phyloP scores from a whole-genome alignment of 106 monocot species.

The Dendrobium huoshanense region DNA sequence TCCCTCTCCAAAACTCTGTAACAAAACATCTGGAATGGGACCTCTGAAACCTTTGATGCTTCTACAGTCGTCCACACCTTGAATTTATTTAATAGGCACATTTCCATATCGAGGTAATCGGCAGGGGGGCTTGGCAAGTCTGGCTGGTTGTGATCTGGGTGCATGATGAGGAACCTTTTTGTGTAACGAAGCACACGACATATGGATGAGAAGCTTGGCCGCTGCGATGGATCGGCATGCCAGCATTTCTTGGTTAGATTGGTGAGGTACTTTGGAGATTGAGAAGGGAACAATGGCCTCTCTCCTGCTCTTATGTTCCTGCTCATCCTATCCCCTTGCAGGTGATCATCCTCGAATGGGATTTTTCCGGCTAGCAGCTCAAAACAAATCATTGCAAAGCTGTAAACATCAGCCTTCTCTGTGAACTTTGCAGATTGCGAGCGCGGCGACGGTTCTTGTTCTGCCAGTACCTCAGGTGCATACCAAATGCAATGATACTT shows the following conservation, averaged over 20 bases:
- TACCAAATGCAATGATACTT: conserved; percentile 46
- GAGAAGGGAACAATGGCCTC: conserved; percentile 72
- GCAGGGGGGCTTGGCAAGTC: conserved; percentile 25
- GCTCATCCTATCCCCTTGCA: conserved; percentile 85
- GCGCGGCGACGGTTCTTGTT: conserved; percentile 15
- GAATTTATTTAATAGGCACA: conserved; percentile 31
- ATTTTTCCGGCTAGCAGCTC: conserved; percentile 33
- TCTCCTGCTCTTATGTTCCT: conserved; percentile 76
- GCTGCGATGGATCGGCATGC: conserved; percentile 58
- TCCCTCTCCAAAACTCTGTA: conserved; percentile 69
- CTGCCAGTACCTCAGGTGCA: conserved; percentile 52
- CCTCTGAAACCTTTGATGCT: conserved; percentile 17
- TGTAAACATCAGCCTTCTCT: conserved; percentile 75
- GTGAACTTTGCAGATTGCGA: conserved; percentile 15
- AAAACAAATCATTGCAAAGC: conserved; percentile 77
- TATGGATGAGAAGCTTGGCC: conserved; percentile 21
- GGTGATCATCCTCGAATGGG: conserved; percentile 73
- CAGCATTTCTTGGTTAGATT: conserved; percentile 75
- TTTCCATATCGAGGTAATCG: conserved; percentile 73
- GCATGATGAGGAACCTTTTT: conserved; percentile 60
- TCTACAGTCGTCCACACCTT: conserved; percentile 21
- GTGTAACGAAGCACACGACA: conserved; percentile 61
- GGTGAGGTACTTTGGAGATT: conserved; percentile 68
- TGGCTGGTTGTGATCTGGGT: conserved; percentile 40
- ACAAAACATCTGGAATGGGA: conserved; percentile 80